Evolutionary conservation across 352 stramenopile genomes (phyloP).

Genomic region (Globisporangium alternatum): DNA sequence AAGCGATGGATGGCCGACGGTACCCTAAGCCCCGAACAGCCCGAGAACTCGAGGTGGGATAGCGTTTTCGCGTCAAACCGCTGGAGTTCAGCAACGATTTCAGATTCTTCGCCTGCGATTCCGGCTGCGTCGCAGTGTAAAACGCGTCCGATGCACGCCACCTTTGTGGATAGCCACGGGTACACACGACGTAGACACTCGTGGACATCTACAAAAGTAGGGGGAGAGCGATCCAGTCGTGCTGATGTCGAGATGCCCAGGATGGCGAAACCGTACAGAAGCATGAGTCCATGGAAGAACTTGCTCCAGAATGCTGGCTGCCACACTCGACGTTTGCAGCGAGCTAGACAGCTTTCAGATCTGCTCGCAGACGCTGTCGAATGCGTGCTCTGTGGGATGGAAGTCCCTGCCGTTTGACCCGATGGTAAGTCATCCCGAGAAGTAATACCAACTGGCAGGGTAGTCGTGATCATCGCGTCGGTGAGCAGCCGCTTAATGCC

Average conservation of each 20-base stretch:
- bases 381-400: not conserved
- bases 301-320: not conserved
- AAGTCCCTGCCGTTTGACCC: not conserved
- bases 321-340: not conserved
- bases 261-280: conserved; percentile 1
- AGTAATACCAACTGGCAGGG: not conserved
- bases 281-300: not conserved
- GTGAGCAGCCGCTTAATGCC: conserved; percentile 1
- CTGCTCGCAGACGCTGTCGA: not conserved
- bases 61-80: not conserved
- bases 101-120: not conserved
- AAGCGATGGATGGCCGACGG: not conserved
- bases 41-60: not conserved
- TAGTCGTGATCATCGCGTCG: not conserved
- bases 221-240: not conserved
- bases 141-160: not conserved
- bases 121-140: not conserved
- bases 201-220: not conserved
- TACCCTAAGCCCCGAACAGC: not conserved
- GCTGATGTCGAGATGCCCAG: conserved; percentile 4
- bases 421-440: not conserved
- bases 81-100: not conserved
- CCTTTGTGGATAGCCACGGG: not conserved
- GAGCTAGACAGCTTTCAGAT: not conserved
- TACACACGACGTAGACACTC: not conserved